phyloP scores from a whole-genome alignment of 2,329 filamentous ascomycete species.

The Corniculantispora saksenae region DNA sequence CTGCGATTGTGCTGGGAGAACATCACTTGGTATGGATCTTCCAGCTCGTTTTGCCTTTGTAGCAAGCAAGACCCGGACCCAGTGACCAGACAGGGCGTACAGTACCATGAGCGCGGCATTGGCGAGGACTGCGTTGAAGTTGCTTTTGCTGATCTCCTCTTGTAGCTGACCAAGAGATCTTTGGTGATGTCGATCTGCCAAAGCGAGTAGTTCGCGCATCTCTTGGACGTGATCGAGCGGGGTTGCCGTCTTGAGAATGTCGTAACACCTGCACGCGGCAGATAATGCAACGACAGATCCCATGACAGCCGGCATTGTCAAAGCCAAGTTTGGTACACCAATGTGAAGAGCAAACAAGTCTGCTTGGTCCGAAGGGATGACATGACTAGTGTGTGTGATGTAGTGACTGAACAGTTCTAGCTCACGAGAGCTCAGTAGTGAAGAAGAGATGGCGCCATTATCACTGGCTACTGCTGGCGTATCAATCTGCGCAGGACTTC shows the following conservation, averaged over 20 bases:
- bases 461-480: background rate
- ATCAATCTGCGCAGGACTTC: too few relatives aligned
- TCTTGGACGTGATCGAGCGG: background rate
- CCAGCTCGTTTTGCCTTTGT: constrained; percentile 25
- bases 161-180: constrained; percentile 40
- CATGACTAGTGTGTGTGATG: constrained; percentile 41
- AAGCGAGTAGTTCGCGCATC: constrained; percentile 22
- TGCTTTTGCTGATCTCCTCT: constrained; percentile 31
- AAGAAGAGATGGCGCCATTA: background rate
- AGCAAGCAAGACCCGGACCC: constrained; percentile 35
- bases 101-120: constrained; percentile 45
- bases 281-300: constrained; percentile 43
- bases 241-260: constrained; percentile 25
- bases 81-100: constrained; percentile 40
- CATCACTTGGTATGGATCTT: constrained; percentile 24
- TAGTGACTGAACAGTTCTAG: constrained; percentile 42
- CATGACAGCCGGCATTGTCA: constrained; percentile 41
- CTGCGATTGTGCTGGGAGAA: constrained; percentile 35
- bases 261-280: constrained; percentile 40
- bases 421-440: constrained; percentile 26
- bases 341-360: constrained; percentile 44
- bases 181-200: constrained; percentile 40
- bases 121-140: constrained; percentile 38
- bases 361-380: constrained; percentile 36
- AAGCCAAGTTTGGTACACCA: constrained; percentile 44